Conservation (phyloP, 139 green algal genomes). For the Closterium sp. region DNA sequence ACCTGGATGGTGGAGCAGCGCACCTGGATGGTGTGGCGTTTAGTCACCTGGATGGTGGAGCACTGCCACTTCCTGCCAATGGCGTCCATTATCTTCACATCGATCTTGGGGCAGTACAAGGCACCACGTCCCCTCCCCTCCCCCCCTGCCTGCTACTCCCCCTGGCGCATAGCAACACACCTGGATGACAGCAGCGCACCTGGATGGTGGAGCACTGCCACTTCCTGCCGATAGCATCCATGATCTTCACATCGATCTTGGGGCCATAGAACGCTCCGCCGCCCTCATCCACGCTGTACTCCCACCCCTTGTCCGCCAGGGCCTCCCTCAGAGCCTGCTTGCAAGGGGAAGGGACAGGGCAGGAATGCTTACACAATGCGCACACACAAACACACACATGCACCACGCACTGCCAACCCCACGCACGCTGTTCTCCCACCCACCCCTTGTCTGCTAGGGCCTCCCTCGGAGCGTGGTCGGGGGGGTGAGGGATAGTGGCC, state of each 20-base stretch:
- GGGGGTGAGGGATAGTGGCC: too few species aligned
- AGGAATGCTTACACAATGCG: not conserved
- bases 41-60: conserved; percentile 89
- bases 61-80: conserved; percentile 96
- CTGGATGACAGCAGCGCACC: conserved; percentile 2
- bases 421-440: conserved; percentile 65
- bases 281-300: conserved; percentile 71
- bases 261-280: conserved; percentile 98
- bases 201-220: conserved; percentile 98
- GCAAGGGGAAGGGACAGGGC: not conserved
- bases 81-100: conserved; percentile 87
- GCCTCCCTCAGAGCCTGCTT: conserved; percentile 66
- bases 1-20: too few species aligned
- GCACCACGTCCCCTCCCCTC: conserved; percentile 83
- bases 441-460: conserved; percentile 78
- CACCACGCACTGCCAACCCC: conserved; percentile 91
- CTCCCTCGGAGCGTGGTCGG: conserved; percentile 67
- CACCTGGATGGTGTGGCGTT: too few species aligned
- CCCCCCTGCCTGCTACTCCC: too few species aligned
- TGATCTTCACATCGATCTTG: conserved; percentile 99
- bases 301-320: conserved; percentile 75
- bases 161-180: not conserved
- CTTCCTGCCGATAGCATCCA: conserved; percentile 75
- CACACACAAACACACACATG: not conserved
- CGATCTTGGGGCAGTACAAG: conserved; percentile 99